Evolutionary conservation across 129 eudicot genomes (phyloP), one percentile per base, ranked within the genome.

Genomic region (Centrapalus pauciflorus): DNA sequence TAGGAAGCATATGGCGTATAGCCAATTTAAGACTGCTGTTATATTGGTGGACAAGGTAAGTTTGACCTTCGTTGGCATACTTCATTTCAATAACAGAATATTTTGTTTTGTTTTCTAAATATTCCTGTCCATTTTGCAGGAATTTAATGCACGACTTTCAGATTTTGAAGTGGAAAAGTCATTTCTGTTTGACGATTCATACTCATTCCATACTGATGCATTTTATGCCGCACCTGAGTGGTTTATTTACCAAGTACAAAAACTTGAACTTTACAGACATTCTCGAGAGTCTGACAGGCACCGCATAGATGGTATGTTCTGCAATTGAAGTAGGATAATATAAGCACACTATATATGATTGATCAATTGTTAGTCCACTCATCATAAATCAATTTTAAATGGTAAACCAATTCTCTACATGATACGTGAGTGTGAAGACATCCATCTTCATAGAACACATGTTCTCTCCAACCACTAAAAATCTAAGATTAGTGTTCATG

Each of bases 211-310:
- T 8, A 33, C 1, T 21, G 65, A 59, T 50, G 33, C 51, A 50
- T 19, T 0, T 49, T 76, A 68, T 69, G 40, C 71, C 0, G 66
- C 76, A 6, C 80, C 80, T 27, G 75, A 67, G 48, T 75, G 75
- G 69, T 59, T 66, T 67, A 20, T 27, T 30, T 75, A 46, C 69
- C 69, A 75, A 25, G 79, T 54, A 16, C 43, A 50, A 1, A 28
- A 11, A 28, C 17, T 75, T 17, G 79, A 75, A 1, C n/a, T n/a
- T n/a, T n/a, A n/a, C n/a, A n/a, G 61, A 64, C 13, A 0, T 0
- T 24, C 1, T 0, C 0, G 13, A n/a, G n/a, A n/a, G n/a, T n/a
- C n/a, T n/a, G n/a, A n/a, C n/a, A n/a, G n/a, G n/a, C 2, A 48
- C 1, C 7, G 17, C 4, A 17, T 51, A 51, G 45, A 35, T 23